Evolutionary conservation across 108 stramenopile genomes (phyloP).

Genomic region (Nannochloropsis salina): DNA sequence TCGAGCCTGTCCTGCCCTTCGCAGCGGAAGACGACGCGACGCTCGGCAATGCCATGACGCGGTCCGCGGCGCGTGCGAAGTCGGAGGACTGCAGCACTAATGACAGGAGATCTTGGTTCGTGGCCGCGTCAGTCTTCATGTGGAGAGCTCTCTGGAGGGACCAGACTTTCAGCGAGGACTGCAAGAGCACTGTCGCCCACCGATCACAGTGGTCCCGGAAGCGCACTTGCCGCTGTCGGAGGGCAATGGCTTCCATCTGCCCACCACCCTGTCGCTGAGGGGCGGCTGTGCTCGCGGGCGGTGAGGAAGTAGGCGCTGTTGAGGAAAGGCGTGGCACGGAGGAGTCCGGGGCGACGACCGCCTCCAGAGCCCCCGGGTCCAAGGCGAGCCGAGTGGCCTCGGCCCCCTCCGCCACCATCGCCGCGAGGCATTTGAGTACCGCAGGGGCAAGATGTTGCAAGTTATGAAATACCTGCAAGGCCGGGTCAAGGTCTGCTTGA

Average conservation of each 20-base stretch:
- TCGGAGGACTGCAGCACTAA: background rate
- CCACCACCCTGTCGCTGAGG: background rate
- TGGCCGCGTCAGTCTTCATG: background rate
- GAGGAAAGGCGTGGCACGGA: background rate
- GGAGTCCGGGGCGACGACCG: background rate
- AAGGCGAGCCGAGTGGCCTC: conserved; percentile 22
- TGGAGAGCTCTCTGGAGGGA: background rate
- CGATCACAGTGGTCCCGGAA: background rate
- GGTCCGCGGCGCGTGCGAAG: background rate
- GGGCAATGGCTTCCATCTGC: background rate
- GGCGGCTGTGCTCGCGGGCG: background rate
- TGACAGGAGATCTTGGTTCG: background rate
- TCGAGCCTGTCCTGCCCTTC: too few species aligned
- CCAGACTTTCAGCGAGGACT: background rate
- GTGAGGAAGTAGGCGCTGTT: background rate
- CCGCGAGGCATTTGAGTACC: conserved; percentile 26
- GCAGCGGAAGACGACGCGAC: too few species aligned
- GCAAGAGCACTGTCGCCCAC: background rate
- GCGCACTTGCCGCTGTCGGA: background rate
- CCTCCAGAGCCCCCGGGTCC: conserved; percentile 22
- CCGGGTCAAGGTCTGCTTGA: conserved; percentile 35
- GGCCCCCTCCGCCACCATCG: conserved; percentile 24
- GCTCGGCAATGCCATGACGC: background rate
- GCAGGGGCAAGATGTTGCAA: conserved; percentile 23
- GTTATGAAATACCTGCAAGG: conserved; percentile 44